phyloP scores from a whole-genome alignment of 2,329 filamentous ascomycete genomes.

The Diplodia mutila region DNA sequence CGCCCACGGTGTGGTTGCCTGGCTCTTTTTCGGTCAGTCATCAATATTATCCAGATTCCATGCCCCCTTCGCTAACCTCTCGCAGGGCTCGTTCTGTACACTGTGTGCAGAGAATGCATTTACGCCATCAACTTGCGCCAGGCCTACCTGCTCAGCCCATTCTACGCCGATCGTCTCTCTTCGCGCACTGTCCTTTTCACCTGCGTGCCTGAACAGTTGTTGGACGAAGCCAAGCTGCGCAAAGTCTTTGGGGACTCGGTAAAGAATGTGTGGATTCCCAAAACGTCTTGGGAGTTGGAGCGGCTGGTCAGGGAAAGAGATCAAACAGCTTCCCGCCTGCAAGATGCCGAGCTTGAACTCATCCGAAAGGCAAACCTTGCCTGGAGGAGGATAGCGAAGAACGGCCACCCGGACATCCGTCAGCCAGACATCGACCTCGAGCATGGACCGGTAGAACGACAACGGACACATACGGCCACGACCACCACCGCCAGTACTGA shows the following conservation, averaged over 20 bases:
- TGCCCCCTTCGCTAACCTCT: neutral
- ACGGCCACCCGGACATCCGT: constrained; percentile 2
- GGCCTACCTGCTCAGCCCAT: constrained; percentile 83
- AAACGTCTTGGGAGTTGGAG: constrained; percentile 16
- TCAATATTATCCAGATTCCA: neutral
- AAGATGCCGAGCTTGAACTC: constrained; percentile 13
- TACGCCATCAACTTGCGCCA: constrained; percentile 93
- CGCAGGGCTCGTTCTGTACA: constrained; percentile 77
- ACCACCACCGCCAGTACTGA: neutral
- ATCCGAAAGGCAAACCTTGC: neutral
- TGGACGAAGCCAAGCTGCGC: constrained; percentile 20
- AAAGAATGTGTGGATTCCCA: constrained; percentile 9
- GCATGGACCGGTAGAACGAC: neutral
- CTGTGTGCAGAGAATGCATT: constrained; percentile 83
- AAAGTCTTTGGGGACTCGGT: constrained; percentile 20
- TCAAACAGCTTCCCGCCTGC: constrained; percentile 13
- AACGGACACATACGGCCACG: neutral
- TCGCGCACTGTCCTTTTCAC: constrained; percentile 83
- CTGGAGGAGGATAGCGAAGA: neutral
- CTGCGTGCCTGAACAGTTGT: constrained; percentile 10
- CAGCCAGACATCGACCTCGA: constrained; percentile 1
- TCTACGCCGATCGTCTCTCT: constrained; percentile 83
- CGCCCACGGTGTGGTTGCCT: constrained; percentile 79
- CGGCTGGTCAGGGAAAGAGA: constrained; percentile 15
- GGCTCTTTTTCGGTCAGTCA: constrained; percentile 72